Evolutionary conservation across 1,284 basidiomycete species (phyloP).

Genomic region (Cryptococcus amylolentus): DNA sequence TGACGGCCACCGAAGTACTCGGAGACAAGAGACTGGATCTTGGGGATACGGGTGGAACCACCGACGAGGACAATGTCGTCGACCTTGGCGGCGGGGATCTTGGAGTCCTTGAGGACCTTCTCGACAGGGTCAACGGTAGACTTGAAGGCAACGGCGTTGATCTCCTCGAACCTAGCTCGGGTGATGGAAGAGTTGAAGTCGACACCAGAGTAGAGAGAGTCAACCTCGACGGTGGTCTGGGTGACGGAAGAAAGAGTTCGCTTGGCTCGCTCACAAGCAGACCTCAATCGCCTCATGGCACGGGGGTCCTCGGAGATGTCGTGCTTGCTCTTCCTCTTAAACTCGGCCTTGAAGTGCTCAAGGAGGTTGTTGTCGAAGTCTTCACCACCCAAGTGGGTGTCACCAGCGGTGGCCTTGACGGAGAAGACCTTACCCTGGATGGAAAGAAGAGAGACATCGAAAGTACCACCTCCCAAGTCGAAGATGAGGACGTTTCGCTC

Average conservation of each 20-base stretch:
- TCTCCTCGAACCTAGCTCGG: slow-evolving; percentile 99
- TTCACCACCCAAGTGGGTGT: slow-evolving; percentile 98
- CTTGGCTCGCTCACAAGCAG: slow-evolving; percentile 99
- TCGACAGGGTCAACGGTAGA: slow-evolving; percentile 97
- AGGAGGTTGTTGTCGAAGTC: slow-evolving; percentile 98
- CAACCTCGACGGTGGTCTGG: slow-evolving; percentile 98
- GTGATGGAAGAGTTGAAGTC: slow-evolving; percentile 96
- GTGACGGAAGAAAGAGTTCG: slow-evolving; percentile 95
- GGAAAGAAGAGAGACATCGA: slow-evolving; percentile 64
- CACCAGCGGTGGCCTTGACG: slow-evolving; percentile 81
- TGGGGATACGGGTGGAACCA: slow-evolving; percentile 99
- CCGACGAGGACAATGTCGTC: slow-evolving; percentile 99
- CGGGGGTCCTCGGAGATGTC: slow-evolving; percentile 95
- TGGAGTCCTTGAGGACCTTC: slow-evolving; percentile 98
- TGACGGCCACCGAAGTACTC: slow-evolving; percentile 97
- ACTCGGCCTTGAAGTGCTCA: slow-evolving; percentile 70
- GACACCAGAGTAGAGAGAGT: slow-evolving; percentile 85
- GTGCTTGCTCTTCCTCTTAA: slow-evolving; percentile 74
- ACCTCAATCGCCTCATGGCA: slow-evolving; percentile 89
- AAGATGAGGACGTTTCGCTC: slow-evolving; percentile 99
- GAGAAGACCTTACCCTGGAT: slow-evolving; percentile 63
- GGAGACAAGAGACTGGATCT: slow-evolving; percentile 96
- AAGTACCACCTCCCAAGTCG: slow-evolving; percentile 92
- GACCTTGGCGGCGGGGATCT: slow-evolving; percentile 73
- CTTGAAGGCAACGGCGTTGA: slow-evolving; percentile 91